Evolutionary conservation across 352 stramenopile genomes (phyloP), one percentile per base, ranked within the genome.

Genomic region (Phytophthora foliorum): DNA sequence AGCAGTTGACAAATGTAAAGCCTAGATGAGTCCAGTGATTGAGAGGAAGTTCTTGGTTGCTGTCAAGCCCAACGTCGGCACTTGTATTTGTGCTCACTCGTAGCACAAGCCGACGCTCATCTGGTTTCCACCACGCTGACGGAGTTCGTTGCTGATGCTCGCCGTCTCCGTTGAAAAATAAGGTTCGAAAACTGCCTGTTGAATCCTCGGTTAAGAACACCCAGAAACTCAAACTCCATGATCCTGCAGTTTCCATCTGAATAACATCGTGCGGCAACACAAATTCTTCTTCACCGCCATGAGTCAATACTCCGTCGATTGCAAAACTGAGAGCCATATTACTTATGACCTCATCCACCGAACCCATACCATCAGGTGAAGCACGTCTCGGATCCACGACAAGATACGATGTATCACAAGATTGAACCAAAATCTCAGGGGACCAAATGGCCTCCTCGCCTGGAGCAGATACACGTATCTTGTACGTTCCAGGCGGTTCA

Each of bases 151-250:
- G 80, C 38, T 92, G 65, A 3, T 71, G 52, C 2, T 72, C 48
- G 36, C 88, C 88, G 44, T 92, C 63, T 24, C 90, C 91, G 58
- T 97, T 91, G 69, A 94, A 97, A 38, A 97, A 86, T 7, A 97
- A 62, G 10, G 86, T 85, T 14, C 89, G 77, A 51, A 92, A 89
- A 22, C 31, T 63, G 1, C 81, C 88, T 1, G 82, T 95, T 10
- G 84, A 55, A 25, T 88, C 62, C 54, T 91, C 67, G 0, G 64
- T 76, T 13, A 82, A 78, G 21, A 92, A 89, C 14, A 88, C 17
- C 87, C 87, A 94, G 32, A 92, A 85, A 39, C 75, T 86, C 19
- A 94, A 52, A 48, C 75, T 88, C 87, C 87, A 94, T 0, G 84
- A 85, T 2, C 80, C 80, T 19, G 36, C 7, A 4, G 10, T 72